A percentile compares a stretch with the other conserved stretches of the same genome.
Conservation (phyloP, 1,284 basidiomycete species). For the Rhodotorula sp. region DNA sequence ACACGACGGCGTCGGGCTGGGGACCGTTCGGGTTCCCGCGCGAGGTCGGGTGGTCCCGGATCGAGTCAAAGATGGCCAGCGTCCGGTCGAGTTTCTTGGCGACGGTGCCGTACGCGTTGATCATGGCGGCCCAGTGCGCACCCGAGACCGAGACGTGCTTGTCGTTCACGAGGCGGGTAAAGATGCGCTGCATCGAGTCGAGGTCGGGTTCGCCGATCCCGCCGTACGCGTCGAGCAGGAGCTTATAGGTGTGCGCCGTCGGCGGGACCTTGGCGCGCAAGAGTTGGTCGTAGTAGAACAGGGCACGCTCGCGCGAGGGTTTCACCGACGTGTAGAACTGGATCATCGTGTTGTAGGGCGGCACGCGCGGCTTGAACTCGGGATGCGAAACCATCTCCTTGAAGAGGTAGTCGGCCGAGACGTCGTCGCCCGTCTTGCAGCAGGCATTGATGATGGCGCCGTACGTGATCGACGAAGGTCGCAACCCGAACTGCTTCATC, state of each 20-base stretch:
- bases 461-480: slow-evolving; percentile 85
- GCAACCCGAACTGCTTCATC: slow-evolving; percentile 63
- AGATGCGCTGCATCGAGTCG: slow-evolving; percentile 71
- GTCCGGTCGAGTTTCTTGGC: slow-evolving; percentile 76
- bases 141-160: slow-evolving; percentile 65
- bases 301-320: slow-evolving; percentile 73
- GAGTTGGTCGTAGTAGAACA: slow-evolving; percentile 77
- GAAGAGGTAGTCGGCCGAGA: slow-evolving; percentile 70
- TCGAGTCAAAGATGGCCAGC: slow-evolving; percentile 73
- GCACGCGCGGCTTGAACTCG: slow-evolving; percentile 82
- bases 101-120: slow-evolving; percentile 85
- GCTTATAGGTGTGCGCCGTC: slow-evolving; percentile 89
- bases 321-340: slow-evolving; percentile 90
- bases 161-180: slow-evolving; percentile 61
- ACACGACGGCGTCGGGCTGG: slow-evolving; percentile 79
- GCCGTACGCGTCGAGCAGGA: slow-evolving; percentile 88
- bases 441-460: slow-evolving; percentile 87
- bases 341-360: slow-evolving; percentile 98
- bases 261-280: slow-evolving; percentile 64
- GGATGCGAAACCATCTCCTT: slow-evolving; percentile 73
- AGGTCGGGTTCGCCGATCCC: slow-evolving; percentile 74
- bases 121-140: slow-evolving; percentile 86
- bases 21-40: slow-evolving; percentile 43
- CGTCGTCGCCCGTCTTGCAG: slow-evolving; percentile 80
- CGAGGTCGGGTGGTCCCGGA: slow-evolving; percentile 57